phyloP scores from a whole-genome alignment of 768 basidiomycete genomes.

The Kwoniella sp. region DNA sequence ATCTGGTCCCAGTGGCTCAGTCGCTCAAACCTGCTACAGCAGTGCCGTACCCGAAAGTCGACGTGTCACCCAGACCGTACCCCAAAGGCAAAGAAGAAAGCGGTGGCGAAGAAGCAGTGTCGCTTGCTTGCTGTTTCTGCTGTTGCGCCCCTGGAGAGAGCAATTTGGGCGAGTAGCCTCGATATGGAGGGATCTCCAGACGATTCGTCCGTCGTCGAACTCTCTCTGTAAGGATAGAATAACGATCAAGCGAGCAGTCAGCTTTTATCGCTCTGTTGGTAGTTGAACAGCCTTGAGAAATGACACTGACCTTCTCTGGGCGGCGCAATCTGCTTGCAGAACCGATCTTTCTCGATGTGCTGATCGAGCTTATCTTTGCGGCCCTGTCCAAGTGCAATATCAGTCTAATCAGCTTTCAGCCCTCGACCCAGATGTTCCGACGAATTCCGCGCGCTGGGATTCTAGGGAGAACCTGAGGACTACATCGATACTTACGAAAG shows the following conservation, averaged over 20 bases:
- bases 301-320: slow-evolving; percentile 14
- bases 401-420: too few species aligned
- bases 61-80: not conserved
- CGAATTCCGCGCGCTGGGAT: too few species aligned
- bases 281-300: too few species aligned
- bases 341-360: slow-evolving; percentile 22
- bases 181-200: not conserved
- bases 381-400: slow-evolving; percentile 8
- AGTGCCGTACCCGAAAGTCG: not conserved
- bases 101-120: not conserved
- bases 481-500: slow-evolving; percentile 14
- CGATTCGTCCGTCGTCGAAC: not conserved
- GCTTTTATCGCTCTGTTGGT: not conserved
- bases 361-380: slow-evolving; percentile 31
- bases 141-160: not conserved
- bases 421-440: not conserved
- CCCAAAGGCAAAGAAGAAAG: not conserved
- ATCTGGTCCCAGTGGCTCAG: too few species aligned
- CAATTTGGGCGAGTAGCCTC: not conserved
- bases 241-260: not conserved
- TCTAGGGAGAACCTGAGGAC: too few species aligned
- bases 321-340: slow-evolving; percentile 10
- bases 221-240: not conserved
- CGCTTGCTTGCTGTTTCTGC: not conserved
- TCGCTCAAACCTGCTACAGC: not conserved